Base-by-base conservation (phyloP, 2,329 filamentous ascomycete genomes). In the Aspergillus quadrilineatus region DNA sequence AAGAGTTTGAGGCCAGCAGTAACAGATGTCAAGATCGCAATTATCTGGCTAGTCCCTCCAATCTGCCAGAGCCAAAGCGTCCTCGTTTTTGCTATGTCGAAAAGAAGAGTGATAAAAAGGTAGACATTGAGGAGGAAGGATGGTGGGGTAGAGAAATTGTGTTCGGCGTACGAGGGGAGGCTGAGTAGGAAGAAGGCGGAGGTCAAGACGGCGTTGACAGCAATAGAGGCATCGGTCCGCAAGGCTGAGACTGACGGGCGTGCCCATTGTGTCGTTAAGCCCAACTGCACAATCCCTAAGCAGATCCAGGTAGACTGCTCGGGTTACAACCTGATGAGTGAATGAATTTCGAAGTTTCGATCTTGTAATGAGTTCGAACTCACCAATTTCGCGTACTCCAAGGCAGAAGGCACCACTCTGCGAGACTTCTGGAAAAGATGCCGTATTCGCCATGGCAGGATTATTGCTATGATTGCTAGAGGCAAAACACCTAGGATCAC, bases 71-170 rank as follows among this genome's bases (percentile, higher is more conserved):
- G 64, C 74, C 75, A 79, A 28, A 77, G 58, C 0, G 77, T 82
- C 47, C 80, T 74, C 6, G 73, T 69, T 17, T 75, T 75, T 4
- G 75, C 75, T n/a, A 69, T 68, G 60, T 81, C 79, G 46, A 82
- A 76, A 7, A 80, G 49, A 8, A 77, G 59, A 2, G 78, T 76
- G 60, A 77, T 60, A 17, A 77, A 67, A 1, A 82, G 75, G 61
- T 80, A 83, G 32, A 74, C 48, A 50, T 76, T 77, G 43, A 82
- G 66, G n/a, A 81, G 58, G 34, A 76, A 72, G 0, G 80, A 82
- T 1, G 80, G 79, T 15, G 72, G 69, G 42, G 77, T 67, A 4
- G 75, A 75, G 32, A 73, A 74, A 15, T 69, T 63, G 60, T 82
- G 80, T 61, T 82, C 79, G 29, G 77, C 65, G 63, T 75, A 77